Percentiles rank a stretch among this genome's conserved stretches.
phyloP scores from a whole-genome alignment of 228 moss, liverwort and hornwort species.

The Sphagnum fallax region DNA sequence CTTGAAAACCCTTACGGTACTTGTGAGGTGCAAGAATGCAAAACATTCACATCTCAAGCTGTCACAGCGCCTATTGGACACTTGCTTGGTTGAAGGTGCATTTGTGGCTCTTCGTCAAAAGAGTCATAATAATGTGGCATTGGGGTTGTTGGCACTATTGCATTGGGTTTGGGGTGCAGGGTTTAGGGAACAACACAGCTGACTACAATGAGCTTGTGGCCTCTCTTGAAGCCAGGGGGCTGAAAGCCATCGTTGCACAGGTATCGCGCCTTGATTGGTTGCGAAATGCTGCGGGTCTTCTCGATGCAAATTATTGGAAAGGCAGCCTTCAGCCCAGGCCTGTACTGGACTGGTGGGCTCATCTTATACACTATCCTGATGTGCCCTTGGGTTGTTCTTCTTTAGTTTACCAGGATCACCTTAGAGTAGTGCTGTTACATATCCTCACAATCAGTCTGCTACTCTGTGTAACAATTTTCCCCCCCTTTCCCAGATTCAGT shows the following conservation, averaged over 20 bases:
- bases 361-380: neutral
- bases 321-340: slow-evolving; percentile 87
- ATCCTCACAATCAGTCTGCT: too few species aligned
- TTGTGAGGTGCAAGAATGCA: neutral
- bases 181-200: slow-evolving; percentile 83
- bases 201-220: slow-evolving; percentile 79
- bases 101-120: neutral
- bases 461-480: too few species aligned
- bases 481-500: too few species aligned
- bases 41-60: neutral
- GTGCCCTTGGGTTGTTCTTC: neutral
- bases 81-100: neutral
- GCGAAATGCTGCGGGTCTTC: slow-evolving; percentile 87
- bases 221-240: slow-evolving; percentile 64
- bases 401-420: too few species aligned
- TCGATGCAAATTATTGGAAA: slow-evolving; percentile 84
- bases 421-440: too few species aligned
- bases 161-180: slow-evolving; percentile 37
- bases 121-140: neutral
- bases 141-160: neutral
- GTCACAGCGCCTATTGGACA: neutral
- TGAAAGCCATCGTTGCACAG: slow-evolving; percentile 62
- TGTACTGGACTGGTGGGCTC: slow-evolving; percentile 74
- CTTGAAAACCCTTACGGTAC: too few species aligned
- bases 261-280: slow-evolving; percentile 93